phyloP scores from a whole-genome alignment of 2,329 filamentous ascomycete genomes.

The Colletotrichum endophyticum region DNA sequence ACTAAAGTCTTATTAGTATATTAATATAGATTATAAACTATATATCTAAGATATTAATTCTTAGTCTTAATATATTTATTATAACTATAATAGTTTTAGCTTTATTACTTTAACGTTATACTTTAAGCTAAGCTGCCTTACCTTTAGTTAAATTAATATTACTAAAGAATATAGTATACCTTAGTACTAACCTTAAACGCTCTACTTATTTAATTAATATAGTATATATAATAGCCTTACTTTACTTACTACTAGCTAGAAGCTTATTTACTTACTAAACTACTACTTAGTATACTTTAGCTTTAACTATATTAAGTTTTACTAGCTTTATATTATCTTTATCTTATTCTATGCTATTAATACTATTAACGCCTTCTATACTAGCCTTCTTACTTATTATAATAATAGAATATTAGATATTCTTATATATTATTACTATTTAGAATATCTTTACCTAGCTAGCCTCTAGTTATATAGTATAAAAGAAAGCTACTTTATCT shows the following conservation, averaged over 20 bases:
- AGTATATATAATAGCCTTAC: background rate
- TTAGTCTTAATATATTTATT: background rate
- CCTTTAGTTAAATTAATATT: background rate
- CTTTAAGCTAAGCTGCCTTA: background rate
- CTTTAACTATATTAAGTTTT: no score
- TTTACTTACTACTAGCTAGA: background rate
- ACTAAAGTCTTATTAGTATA: background rate
- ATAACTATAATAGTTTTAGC: background rate
- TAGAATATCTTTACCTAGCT: no score
- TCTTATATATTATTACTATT: background rate
- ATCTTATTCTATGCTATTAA: no score
- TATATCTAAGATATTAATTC: background rate
- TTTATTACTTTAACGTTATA: background rate
- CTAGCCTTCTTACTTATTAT: background rate
- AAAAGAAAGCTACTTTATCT: background rate
- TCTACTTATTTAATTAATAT: background rate
- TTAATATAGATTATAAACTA: background rate
- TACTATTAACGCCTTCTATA: no score
- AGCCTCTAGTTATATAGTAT: background rate
- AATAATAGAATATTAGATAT: background rate
- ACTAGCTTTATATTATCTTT: background rate
- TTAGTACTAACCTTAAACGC: background rate
- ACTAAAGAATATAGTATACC: background rate
- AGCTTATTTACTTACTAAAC: background rate
- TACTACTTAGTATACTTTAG: no score